A percentile compares a stretch with the other conserved stretches of the same genome.
Evolutionary conservation across 1,284 basidiomycete genomes (phyloP).

Genomic region (Baeospora myosura): DNA sequence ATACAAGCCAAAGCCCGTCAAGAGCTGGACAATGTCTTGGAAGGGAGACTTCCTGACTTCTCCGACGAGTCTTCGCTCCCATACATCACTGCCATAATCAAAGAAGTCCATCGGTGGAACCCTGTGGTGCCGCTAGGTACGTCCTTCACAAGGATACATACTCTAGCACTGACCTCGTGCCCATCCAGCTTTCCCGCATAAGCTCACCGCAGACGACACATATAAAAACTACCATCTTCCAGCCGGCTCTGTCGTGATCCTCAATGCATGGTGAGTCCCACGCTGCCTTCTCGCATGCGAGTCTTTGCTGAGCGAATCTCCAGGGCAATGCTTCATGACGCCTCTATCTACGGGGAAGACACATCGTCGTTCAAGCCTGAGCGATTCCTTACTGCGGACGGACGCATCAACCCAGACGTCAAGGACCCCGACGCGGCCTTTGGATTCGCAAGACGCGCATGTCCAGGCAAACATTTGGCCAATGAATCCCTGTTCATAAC

Average conservation of each 20-base stretch:
- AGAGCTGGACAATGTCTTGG: slow-evolving; percentile 9
- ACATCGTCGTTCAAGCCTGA: slow-evolving; percentile 9
- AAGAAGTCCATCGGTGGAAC: slow-evolving; percentile 13
- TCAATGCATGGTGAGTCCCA: slow-evolving; percentile 11
- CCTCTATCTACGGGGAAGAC: slow-evolving; percentile 9
- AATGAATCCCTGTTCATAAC: slow-evolving; percentile 7
- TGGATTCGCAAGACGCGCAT: slow-evolving; percentile 12
- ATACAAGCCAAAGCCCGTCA: slow-evolving; percentile 9
- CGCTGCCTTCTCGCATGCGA: background rate
- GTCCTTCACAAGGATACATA: background rate
- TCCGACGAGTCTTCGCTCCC: slow-evolving; percentile 11
- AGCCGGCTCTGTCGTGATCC: slow-evolving; percentile 11
- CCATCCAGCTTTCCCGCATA: slow-evolving; percentile 11
- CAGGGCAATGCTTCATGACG: slow-evolving; percentile 12
- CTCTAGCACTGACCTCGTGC: background rate
- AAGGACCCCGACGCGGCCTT: slow-evolving; percentile 9
- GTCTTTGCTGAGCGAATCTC: background rate
- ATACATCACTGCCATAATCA: slow-evolving; percentile 11
- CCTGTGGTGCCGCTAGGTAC: slow-evolving; percentile 12
- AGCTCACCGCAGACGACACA: slow-evolving; percentile 9
- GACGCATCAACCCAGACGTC: slow-evolving; percentile 6
- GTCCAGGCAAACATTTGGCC: slow-evolving; percentile 10
- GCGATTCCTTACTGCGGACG: slow-evolving; percentile 10
- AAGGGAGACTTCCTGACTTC: slow-evolving; percentile 9
- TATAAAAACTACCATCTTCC: slow-evolving; percentile 13